These are phyloP conservation scores for Amphibolis antarctica DNA, from an alignment of 106 monocot genomes.

Conservation along the genomic window DNA sequence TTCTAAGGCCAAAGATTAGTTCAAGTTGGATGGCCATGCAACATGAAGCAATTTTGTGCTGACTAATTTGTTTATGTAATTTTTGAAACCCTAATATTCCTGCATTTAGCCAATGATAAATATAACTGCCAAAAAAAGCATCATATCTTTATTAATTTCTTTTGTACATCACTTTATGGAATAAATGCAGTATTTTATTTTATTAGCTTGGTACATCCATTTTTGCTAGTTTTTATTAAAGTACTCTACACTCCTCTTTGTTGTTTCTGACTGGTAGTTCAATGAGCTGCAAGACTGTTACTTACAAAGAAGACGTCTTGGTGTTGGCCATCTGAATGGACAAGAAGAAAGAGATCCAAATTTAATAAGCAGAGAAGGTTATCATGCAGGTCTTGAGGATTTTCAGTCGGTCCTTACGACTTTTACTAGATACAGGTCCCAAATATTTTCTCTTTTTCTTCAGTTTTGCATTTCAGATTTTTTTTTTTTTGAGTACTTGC, in stretches of 20 bases:
- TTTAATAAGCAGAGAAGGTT: slow-evolving; percentile 57
- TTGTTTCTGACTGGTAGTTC: slow-evolving; percentile 39
- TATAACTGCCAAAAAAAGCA: no score
- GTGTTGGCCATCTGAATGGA: slow-evolving; percentile 26
- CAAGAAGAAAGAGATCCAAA: slow-evolving; percentile 58
- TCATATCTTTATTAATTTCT: no score
- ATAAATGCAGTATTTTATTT: no score
- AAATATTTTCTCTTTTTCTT: background rate
- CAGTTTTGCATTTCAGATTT: background rate
- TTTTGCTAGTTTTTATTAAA: background rate
- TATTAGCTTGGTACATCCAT: no score
- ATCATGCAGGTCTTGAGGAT: slow-evolving; percentile 80
- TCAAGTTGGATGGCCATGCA: no score
- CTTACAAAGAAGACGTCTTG: slow-evolving; percentile 69
- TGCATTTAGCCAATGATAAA: no score
- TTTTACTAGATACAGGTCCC: slow-evolving; percentile 88
- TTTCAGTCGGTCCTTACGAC: slow-evolving; percentile 95
- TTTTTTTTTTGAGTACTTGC: background rate
- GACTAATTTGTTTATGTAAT: no score
- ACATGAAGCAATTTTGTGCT: no score
- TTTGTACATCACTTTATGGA: no score
- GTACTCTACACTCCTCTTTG: background rate
- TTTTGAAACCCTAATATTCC: no score
- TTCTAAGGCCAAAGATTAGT: no score
- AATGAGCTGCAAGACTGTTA: slow-evolving; percentile 96